Evolutionary conservation across 73 alveolate species (phyloP).

Genomic region (Effrenium voratum): DNA sequence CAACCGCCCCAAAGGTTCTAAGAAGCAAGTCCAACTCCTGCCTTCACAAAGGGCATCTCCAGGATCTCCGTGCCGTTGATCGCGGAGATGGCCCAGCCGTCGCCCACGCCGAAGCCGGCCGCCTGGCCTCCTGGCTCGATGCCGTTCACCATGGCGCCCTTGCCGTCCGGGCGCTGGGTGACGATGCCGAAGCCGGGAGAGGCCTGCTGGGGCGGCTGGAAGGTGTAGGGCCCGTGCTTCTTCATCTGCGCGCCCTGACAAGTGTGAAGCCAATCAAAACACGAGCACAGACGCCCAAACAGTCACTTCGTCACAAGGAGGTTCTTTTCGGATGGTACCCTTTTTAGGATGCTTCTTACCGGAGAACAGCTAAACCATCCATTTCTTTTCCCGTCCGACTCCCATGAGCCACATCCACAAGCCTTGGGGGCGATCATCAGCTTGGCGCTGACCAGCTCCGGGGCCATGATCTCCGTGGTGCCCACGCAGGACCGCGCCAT

Average conservation of each 20-base stretch:
- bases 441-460: constrained; percentile 84
- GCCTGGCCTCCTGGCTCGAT: constrained; percentile 90
- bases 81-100: constrained; percentile 92
- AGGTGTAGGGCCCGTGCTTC: constrained; percentile 79
- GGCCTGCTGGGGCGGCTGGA: constrained; percentile 48
- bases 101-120: constrained; percentile 41
- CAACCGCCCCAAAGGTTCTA: not conserved
- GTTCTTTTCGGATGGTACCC: too few species aligned
- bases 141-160: constrained; percentile 94
- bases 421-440: constrained; percentile 82
- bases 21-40: not conserved
- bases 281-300: too few species aligned
- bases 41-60: constrained; percentile 93
- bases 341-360: too few species aligned
- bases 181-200: constrained; percentile 93
- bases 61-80: constrained; percentile 64
- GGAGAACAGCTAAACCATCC: too few species aligned
- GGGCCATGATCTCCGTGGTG: constrained; percentile 93
- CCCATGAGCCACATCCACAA: too few species aligned
- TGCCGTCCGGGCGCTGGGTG: constrained; percentile 94
- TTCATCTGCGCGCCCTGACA: constrained; percentile 52
- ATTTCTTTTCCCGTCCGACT: too few species aligned
- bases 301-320: too few species aligned
- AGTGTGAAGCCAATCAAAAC: too few species aligned
- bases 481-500: constrained; percentile 91